Percentiles rank a stretch among this genome's conserved stretches.
These are phyloP conservation scores for Wallacemonas sp. DNA, from an alignment of 208 protist species.

Conservation along the genomic window DNA sequence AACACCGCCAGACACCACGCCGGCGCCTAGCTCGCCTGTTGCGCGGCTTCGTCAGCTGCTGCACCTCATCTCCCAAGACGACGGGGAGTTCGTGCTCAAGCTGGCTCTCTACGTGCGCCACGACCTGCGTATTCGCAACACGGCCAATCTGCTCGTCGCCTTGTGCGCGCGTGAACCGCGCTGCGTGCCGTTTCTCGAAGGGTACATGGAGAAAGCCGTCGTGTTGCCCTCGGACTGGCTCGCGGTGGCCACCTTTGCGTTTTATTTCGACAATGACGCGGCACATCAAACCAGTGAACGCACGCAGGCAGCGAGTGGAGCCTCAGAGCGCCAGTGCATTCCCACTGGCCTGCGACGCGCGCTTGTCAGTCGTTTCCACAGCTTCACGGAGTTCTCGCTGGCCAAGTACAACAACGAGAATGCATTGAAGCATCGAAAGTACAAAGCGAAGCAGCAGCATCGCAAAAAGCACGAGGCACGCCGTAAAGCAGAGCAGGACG, in stretches of 20 bases:
- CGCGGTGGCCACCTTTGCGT: conserved; percentile 84
- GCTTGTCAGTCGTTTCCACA: conserved; percentile 81
- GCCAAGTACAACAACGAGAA: conserved; percentile 95
- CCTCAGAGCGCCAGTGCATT: conserved; percentile 26
- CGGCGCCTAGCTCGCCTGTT: conserved; percentile 19
- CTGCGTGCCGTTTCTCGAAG: conserved; percentile 82
- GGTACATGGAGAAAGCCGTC: conserved; percentile 86
- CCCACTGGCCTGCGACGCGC: conserved; percentile 86
- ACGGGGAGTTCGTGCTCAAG: conserved; percentile 93
- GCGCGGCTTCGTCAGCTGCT: conserved; percentile 52
- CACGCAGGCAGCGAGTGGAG: too few relatives aligned
- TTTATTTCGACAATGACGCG: conserved; percentile 53
- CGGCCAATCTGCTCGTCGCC: conserved; percentile 89
- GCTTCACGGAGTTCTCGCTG: conserved; percentile 92
- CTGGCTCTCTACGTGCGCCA: conserved; percentile 90
- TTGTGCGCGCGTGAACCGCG: conserved; percentile 72
- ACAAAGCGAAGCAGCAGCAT: conserved; percentile 29
- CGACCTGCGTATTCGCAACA: conserved; percentile 91
- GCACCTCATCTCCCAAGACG: conserved; percentile 53
- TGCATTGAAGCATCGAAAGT: conserved; percentile 54
- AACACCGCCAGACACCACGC: conserved; percentile 3
- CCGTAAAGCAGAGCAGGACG: not conserved
- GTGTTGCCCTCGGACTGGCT: conserved; percentile 94
- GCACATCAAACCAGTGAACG: too few relatives aligned
- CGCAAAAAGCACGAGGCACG: conserved; percentile 9